Conservation (phyloP, 345 rosid species). For the Mercurialis annua region DNA sequence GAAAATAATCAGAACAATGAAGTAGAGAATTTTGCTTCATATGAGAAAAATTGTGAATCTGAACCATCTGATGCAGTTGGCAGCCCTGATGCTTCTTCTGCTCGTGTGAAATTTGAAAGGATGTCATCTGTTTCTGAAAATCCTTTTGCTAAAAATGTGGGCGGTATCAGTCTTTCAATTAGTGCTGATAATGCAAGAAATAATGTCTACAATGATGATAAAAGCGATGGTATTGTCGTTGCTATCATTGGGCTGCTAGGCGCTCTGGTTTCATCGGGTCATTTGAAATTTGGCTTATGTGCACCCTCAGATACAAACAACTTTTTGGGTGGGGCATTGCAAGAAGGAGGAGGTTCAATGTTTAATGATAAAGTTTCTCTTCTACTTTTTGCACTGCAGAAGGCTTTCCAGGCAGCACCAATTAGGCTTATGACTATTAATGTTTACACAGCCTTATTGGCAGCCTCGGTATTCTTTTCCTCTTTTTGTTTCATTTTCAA, state of each 20-base stretch:
- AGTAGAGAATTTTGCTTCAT: conserved; percentile 31
- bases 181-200: conserved; percentile 96
- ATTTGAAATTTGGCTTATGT: conserved; percentile 59
- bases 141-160: conserved; percentile 53
- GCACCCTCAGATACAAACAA: conserved; percentile 59
- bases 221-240: conserved; percentile 82
- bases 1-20: conserved; percentile 45
- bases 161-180: conserved; percentile 93
- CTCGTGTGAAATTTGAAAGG: conserved; percentile 47
- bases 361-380: conserved; percentile 93
- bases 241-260: conserved; percentile 85
- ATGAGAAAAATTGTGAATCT: conserved; percentile 37
- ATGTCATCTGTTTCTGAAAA: conserved; percentile 60
- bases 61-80: conserved; percentile 32
- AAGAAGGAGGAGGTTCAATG: conserved; percentile 79
- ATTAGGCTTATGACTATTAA: conserved; percentile 81
- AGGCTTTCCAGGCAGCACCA: conserved; percentile 92
- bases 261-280: conserved; percentile 76
- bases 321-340: conserved; percentile 58
- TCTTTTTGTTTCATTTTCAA: background rate
- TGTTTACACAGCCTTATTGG: conserved; percentile 83
- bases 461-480: conserved; percentile 71
- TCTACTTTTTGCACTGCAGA: conserved; percentile 86
- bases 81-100: conserved; percentile 37
- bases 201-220: conserved; percentile 83